Evolutionary conservation across 352 stramenopile species (phyloP), one percentile per base, ranked within the genome.

Genomic region (Phytophthora colocasiae): DNA sequence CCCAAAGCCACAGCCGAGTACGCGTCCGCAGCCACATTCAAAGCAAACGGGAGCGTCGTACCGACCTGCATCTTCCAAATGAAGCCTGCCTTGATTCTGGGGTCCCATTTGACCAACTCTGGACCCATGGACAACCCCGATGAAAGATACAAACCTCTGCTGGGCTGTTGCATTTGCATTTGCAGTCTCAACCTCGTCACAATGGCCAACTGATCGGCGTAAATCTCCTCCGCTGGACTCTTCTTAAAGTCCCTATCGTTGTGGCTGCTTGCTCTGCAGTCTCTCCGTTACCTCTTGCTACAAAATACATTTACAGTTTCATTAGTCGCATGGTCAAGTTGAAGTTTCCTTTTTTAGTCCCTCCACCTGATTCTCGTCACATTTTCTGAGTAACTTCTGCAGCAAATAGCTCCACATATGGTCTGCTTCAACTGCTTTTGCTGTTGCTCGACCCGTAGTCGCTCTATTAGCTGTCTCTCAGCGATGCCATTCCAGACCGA

Each of bases 401-500:
- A 69, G 31, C 27, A 5, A 5, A 0, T 22, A 69, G 7, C 29
- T 61, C 51, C n/a, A 10, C 14, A 7, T 53, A 44, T 15, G n/a
- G 6, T 58, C 11, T 56, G 14, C 9, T 73, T 60, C 9, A 69
- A 47, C 15, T 48, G n/a, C 6, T 46, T 52, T 26, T 56, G 51
- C 34, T 66, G 52, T 54, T 64, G 40, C 24, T 69, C 58, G 3
- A 52, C 55, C 9, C 64, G 58, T 12, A 77, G n/a, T 46, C 64
- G 64, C 58, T 73, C 58, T 38, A 67, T 73, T 10, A 73, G 46
- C 40, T 77, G 63, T 6, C 58, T 63, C 53, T 76, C 68, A 7
- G 68, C 63, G 1, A 73, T 44, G 15, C 29, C 58, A 26, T 69
- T 70, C 69, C 69, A 77, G 7, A 71, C 19, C 12, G 49, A 54